Evolutionary conservation across 2,329 filamentous ascomycete species (phyloP).

Genomic region (Xylaria sp.): DNA sequence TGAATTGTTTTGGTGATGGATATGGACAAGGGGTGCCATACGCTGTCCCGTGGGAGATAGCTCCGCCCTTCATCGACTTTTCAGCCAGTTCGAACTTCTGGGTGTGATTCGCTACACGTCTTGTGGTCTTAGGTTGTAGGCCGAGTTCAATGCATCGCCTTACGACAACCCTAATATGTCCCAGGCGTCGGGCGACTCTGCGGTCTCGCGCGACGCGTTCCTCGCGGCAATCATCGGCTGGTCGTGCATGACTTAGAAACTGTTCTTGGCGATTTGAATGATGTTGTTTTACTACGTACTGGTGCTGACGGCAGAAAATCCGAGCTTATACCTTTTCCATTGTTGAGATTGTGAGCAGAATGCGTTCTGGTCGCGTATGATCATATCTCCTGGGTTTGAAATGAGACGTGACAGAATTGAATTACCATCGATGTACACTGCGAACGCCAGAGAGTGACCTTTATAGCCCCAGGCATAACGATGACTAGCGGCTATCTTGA

Average conservation of each 20-base stretch:
- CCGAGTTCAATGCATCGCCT: conserved; percentile 22
- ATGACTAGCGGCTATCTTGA: conserved; percentile 31
- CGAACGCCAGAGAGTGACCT: conserved; percentile 28
- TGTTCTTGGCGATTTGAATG: not conserved
- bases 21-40: conserved; percentile 33
- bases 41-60: conserved; percentile 49
- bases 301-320: conserved; percentile 45
- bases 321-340: conserved; percentile 38
- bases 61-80: conserved; percentile 49
- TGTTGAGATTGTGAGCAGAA: conserved; percentile 14
- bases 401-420: not conserved
- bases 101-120: not conserved
- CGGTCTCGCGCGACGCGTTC: conserved; percentile 41
- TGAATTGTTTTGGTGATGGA: not conserved
- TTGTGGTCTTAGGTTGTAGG: not conserved
- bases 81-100: conserved; percentile 43
- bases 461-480: conserved; percentile 43
- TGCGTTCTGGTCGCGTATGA: not conserved
- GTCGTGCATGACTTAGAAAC: not conserved
- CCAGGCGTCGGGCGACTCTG: conserved; percentile 40
- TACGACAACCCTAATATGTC: conserved; percentile 43
- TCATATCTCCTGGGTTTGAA: not conserved
- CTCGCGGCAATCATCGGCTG: conserved; percentile 40
- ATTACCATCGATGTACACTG: conserved; percentile 42
- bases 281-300: conserved; percentile 35